Evolutionary conservation across 2,329 filamentous ascomycete genomes (phyloP).

Genomic region (Gremmenia infestans): DNA sequence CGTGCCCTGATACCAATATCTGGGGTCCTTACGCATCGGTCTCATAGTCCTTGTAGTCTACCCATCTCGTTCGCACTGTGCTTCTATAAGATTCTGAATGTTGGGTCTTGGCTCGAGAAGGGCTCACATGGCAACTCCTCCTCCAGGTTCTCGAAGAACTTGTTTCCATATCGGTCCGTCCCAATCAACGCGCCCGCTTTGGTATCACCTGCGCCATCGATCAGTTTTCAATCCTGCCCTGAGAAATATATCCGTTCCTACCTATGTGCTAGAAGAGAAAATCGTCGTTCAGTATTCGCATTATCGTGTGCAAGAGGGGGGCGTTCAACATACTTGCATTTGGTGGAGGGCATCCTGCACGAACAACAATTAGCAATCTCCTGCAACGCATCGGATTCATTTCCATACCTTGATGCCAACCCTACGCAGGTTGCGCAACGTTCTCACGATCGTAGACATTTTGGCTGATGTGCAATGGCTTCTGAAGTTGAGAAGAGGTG

Average conservation of each 20-base stretch:
- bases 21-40: conserved; percentile 60
- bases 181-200: conserved; percentile 86
- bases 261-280: conserved; percentile 27
- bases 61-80: conserved; percentile 89
- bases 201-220: conserved; percentile 69
- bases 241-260: conserved; percentile 11
- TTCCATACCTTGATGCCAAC: conserved; percentile 75
- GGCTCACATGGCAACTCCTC: conserved; percentile 84
- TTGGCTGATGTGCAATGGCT: conserved; percentile 35
- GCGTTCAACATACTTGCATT: conserved; percentile 68
- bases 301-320: conserved; percentile 19
- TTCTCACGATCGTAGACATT: conserved; percentile 92
- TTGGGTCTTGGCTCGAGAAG: not conserved
- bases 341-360: conserved; percentile 82
- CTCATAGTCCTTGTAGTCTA: conserved; percentile 90
- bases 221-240: conserved; percentile 10
- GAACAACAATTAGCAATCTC: conserved; percentile 34
- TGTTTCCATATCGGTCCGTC: conserved; percentile 89
- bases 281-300: conserved; percentile 16
- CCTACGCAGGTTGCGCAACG: conserved; percentile 78
- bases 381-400: not conserved
- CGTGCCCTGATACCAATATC: not conserved
- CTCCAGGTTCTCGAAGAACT: conserved; percentile 86
- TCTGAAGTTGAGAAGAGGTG: conserved; percentile 12
- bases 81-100: conserved; percentile 9